Base-by-base conservation (phyloP, 805 yeast genomes). In the Spathaspora passalidarum region DNA sequence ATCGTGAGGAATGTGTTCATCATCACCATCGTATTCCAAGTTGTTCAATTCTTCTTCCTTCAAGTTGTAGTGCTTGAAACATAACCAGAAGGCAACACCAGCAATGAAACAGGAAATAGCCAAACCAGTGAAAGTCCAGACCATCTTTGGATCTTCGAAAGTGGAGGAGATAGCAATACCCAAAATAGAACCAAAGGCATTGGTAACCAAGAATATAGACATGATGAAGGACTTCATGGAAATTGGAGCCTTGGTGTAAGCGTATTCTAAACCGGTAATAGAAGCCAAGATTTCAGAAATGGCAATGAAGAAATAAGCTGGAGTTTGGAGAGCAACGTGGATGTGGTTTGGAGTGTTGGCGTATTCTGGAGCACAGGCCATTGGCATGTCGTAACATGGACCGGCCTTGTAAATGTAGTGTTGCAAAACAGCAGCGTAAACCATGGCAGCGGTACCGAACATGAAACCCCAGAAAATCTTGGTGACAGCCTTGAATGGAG, bases 181-280 rank as follows among this genome's bases (percentile, higher is more conserved):
- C 40, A 86, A 57, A 17, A 90, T 89, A 20, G 92, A 77, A 48
- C 94, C 90, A 43, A 84, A 56, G n/a, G 95, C 94, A 53, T 75
- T 82, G 36, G 86, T 84, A 47, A 86, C 67, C 57, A 87, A 72
- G 72, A 82, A 86, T 43, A 81, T 51, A 13, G 84, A 74, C 82
- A 81, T 80, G 56, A 81, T 76, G 59, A 81, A 77, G 13, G 85
- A 77, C 63, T 80, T 80, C 86, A 81, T 81, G 42, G 76, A 67
- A 7, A 74, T 75, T 36, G 94, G 94, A 5, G 94, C 92, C 69
- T 86, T 84, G 21, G 90, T 81, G 68, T 84, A 87, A 16, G 95
- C 95, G 60, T 84, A 86, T 68, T 87, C 94, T 55, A 84, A 77
- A 56, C 92, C 94, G 18, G 94, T 86, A 56, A 86, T 79, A 44